Base-by-base conservation (phyloP, 176 grass and related monocot genomes). In the Neostapfia colusana region DNA sequence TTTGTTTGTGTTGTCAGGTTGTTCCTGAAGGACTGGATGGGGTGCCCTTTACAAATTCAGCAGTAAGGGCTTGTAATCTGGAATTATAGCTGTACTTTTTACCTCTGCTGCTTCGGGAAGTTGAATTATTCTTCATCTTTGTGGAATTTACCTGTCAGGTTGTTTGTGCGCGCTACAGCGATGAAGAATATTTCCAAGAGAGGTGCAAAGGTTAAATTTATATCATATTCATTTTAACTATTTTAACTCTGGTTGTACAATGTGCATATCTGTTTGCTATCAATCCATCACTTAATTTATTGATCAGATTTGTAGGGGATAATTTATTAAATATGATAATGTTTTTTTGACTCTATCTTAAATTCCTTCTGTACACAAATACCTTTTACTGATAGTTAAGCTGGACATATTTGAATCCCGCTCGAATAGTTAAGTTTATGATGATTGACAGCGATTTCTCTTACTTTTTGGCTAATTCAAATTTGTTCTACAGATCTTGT, bases 161-260 rank as follows among this genome's bases (percentile, higher is more conserved):
- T 68, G 80, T 92, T 43, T 98, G 95, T 80, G 87, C 91, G 28
- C 79, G 91, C 46, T 98, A 98, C 36, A 94, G 84, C 0, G 74
- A 90, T 77, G 91, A 98, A 81, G 89, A 98, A 48, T 94, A 90
- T 84, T 95, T 98, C 82, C 73, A 75, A 64, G 78, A 90, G 64
- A 91, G 95, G 86, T 98, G 95, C 85, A 81, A 95, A 95, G 91
- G 91, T 98, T 85, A 16, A 76, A 64, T 42, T 67, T 73, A 23
- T 72, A 7, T 36, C 43, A 44, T 13, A 64, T 21, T 73, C 65
- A 36, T 60, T 86, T 67, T 26, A 69, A 54, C 63, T 56, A 38
- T 38, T 81, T 77, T 49, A 17, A 36, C 63, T 5, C 38, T 11
- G 10, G 3, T 67, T 79, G 7, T 72, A 48, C 10, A 50, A 76